phyloP scores from a whole-genome alignment of 1,139 yeast genomes.

The Blastobotrys persicus region DNA sequence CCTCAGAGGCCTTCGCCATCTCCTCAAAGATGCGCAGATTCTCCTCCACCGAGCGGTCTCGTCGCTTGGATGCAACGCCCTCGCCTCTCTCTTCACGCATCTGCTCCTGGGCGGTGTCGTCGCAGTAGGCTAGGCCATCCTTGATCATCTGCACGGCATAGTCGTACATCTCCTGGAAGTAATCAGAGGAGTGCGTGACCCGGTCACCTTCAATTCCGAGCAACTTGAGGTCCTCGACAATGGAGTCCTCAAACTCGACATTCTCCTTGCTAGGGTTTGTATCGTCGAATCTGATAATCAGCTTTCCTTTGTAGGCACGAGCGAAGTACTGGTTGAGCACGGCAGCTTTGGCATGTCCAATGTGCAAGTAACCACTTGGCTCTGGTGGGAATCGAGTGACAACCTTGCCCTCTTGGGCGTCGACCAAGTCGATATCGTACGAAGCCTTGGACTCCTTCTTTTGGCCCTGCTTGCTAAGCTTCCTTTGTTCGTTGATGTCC shows the following conservation, averaged over 20 bases:
- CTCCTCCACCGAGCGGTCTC: slow-evolving; percentile 89
- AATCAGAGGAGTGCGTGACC: slow-evolving; percentile 93
- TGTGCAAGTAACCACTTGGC: slow-evolving; percentile 94
- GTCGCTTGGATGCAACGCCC: slow-evolving; percentile 85
- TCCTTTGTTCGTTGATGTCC: slow-evolving; percentile 70
- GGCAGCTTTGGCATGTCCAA: slow-evolving; percentile 97
- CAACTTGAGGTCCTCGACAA: slow-evolving; percentile 84
- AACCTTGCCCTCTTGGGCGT: slow-evolving; percentile 87
- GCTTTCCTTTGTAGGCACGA: slow-evolving; percentile 74
- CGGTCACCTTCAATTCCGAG: slow-evolving; percentile 91
- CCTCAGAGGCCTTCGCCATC: slow-evolving; percentile 90
- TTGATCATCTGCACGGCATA: slow-evolving; percentile 88
- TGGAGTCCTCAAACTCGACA: slow-evolving; percentile 81
- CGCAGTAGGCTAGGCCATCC: slow-evolving; percentile 95
- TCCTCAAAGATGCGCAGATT: slow-evolving; percentile 81
- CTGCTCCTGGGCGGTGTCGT: slow-evolving; percentile 86
- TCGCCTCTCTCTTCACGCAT: slow-evolving; percentile 99
- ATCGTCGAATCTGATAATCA: slow-evolving; percentile 93
- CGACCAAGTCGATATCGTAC: slow-evolving; percentile 87
- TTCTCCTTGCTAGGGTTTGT: slow-evolving; percentile 99
- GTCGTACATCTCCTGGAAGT: slow-evolving; percentile 82
- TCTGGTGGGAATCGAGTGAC: slow-evolving; percentile 99
- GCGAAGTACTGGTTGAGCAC: slow-evolving; percentile 97
- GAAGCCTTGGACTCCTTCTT: slow-evolving; percentile 62
- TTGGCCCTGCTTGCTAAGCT: slow-evolving; percentile 58